Base-by-base conservation (phyloP, 495 filamentous ascomycete genomes). In the Apodospora peruviana region DNA sequence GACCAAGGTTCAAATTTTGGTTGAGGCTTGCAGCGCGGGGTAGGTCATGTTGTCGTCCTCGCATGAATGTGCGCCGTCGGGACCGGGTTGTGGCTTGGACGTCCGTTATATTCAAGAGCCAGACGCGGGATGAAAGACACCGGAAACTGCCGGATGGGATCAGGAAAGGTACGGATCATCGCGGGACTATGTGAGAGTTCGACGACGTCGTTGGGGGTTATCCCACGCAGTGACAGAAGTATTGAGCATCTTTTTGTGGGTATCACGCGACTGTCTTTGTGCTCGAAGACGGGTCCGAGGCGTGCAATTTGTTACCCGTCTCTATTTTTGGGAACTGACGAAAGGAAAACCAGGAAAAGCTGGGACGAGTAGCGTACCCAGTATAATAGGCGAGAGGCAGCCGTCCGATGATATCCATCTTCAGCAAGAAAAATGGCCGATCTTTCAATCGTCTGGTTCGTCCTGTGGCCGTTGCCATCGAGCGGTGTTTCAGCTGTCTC, bases 281-380 rank as follows among this genome's bases (percentile, higher is more conserved):
- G 35, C 18, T 8, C 21, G 45, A 25, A 11, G 17, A 36, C 47
- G 40, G 39, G 23, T 16, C 47, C 47, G 47, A 43, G 32, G 34
- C 5, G 18, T 14, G n/a, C 18, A 34, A 50, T 24, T 23, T 43
- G 17, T 38, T 49, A 29, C 47, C 47, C 47, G 47, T 19, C 29
- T 19, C 47, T 50, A 50, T 50, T 50, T 50, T 50, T 41, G 46
- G 29, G 27, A 32, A 7, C 32, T 23, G 29, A 23, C 3, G 23
- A 38, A 38, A 2, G 11, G 12, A 25, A 37, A 46, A 29, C 44
- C 24, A 32, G 44, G 16, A n/a, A n/a, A 9, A 20, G 18, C 29
- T 45, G 43, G 43, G 43, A 46, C 16, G 29, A 22, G 29, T 10
- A 22, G 3, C 2, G 19, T 7, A 7, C n/a, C 11, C n/a, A 44